These are phyloP conservation scores for Lepidium sativum DNA, from an alignment of 345 rosid species.

Conservation along the genomic window DNA sequence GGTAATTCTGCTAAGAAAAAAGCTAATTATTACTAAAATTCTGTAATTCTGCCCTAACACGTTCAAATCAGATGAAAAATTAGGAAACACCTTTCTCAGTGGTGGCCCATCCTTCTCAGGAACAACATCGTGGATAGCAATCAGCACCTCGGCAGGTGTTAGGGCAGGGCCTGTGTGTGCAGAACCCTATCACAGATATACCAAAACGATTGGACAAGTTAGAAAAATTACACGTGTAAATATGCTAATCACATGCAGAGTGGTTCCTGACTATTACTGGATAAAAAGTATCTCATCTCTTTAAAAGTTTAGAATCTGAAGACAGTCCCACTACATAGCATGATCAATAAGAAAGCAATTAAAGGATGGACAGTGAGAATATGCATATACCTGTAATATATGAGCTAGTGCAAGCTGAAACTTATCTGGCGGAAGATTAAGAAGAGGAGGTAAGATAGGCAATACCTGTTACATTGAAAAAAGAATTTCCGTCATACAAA, in stretches of 20 bases:
- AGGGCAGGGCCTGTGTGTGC: slow-evolving; percentile 98
- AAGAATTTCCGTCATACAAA: background rate
- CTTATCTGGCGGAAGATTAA: slow-evolving; percentile 81
- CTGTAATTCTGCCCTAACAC: no score
- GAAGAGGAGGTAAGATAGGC: slow-evolving; percentile 89
- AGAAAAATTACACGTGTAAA: background rate
- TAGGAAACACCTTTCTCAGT: slow-evolving; percentile 59
- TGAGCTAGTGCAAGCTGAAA: slow-evolving; percentile 94
- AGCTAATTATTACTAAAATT: no score
- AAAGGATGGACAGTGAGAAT: slow-evolving; percentile 7
- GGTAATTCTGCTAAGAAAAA: no score
- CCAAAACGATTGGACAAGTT: slow-evolving; percentile 1
- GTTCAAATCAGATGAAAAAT: slow-evolving; percentile 8
- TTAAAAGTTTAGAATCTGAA: background rate
- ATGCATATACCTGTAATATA: slow-evolving; percentile 69
- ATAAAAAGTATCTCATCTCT: background rate
- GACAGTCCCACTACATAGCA: background rate
- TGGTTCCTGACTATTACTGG: background rate
- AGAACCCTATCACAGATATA: slow-evolving; percentile 66
- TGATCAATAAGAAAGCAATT: background rate
- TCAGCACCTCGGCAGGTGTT: slow-evolving; percentile 94
- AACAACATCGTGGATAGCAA: slow-evolving; percentile 80
- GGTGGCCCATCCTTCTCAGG: slow-evolving; percentile 87
- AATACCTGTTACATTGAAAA: slow-evolving; percentile 48
- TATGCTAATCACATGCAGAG: background rate